Conservation (phyloP, 495 filamentous ascomycete species). For the Chaetomidium leptoderma region DNA sequence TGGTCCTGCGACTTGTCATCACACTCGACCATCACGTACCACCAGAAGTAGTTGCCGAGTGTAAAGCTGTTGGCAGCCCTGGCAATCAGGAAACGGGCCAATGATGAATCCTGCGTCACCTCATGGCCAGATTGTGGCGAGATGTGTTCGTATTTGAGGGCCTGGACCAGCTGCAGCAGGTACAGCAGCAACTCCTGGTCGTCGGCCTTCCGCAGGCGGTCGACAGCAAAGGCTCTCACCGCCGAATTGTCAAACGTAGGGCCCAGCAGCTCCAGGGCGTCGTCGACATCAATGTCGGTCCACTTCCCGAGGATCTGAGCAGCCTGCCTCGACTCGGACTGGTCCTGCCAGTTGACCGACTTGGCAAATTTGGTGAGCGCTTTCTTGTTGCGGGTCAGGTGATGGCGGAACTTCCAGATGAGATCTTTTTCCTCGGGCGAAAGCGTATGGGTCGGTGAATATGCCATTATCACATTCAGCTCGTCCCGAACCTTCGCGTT, state of each 20-base stretch:
- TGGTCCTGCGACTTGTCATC: constrained; percentile 76
- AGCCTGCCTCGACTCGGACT: constrained; percentile 79
- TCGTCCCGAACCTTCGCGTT: constrained; percentile 96
- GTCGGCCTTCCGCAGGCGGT: constrained; percentile 83
- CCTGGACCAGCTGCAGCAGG: constrained; percentile 91
- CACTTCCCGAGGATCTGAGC: constrained; percentile 87
- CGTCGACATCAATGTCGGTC: constrained; percentile 96
- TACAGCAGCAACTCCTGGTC: constrained; percentile 92
- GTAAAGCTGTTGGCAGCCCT: constrained; percentile 80
- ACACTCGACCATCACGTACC: constrained; percentile 95
- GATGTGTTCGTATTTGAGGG: constrained; percentile 89
- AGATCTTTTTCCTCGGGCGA: constrained; percentile 89
- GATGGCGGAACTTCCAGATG: constrained; percentile 94
- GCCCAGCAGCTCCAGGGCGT: constrained; percentile 89
- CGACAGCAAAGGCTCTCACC: constrained; percentile 89
- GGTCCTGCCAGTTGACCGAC: constrained; percentile 88
- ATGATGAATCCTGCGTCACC: constrained; percentile 72
- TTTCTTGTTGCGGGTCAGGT: constrained; percentile 85
- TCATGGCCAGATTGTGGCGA: constrained; percentile 54
- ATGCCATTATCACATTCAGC: constrained; percentile 83
- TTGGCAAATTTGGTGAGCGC: constrained; percentile 97
- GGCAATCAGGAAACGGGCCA: constrained; percentile 84
- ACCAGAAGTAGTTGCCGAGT: constrained; percentile 91
- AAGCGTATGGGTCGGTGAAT: constrained; percentile 85
- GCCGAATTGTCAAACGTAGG: constrained; percentile 84